Conservation (phyloP, 768 basidiomycete genomes). For the Phlebiopsis flavidoalba region DNA sequence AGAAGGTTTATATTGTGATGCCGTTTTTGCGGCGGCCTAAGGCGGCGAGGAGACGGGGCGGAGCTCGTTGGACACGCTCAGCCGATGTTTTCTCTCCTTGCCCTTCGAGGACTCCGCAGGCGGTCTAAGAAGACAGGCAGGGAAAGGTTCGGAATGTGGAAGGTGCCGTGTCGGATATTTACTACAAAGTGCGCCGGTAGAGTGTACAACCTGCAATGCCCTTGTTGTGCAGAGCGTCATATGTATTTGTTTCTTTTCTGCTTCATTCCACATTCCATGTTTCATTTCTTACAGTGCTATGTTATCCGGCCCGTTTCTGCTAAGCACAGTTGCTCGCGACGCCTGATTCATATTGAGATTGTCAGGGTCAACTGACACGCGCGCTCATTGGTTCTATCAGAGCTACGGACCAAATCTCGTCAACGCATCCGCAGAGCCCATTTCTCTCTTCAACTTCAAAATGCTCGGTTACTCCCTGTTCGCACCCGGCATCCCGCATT, state of each 20-base stretch:
- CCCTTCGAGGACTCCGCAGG: slow-evolving; percentile 72
- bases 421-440: no score
- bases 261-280: background rate
- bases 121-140: slow-evolving; percentile 81
- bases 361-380: no score
- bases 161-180: slow-evolving; percentile 83
- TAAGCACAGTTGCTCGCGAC: no score
- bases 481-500: no score
- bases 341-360: no score
- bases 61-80: slow-evolving; percentile 36
- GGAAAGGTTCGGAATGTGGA: slow-evolving; percentile 89
- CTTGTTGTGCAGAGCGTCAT: slow-evolving; percentile 67
- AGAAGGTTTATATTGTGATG: slow-evolving; percentile 91
- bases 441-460: no score
- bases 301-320: no score
- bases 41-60: slow-evolving; percentile 45
- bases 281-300: no score
- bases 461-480: no score
- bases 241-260: slow-evolving; percentile 1
- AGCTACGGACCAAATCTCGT: no score
- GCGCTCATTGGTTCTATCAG: background rate
- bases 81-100: no score
- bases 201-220: slow-evolving; percentile 90
- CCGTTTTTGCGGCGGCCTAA: slow-evolving; percentile 80
- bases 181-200: slow-evolving; percentile 84